Conservation (phyloP, 148 eudicot species). For the Mesembryanthemum crystallinum region DNA sequence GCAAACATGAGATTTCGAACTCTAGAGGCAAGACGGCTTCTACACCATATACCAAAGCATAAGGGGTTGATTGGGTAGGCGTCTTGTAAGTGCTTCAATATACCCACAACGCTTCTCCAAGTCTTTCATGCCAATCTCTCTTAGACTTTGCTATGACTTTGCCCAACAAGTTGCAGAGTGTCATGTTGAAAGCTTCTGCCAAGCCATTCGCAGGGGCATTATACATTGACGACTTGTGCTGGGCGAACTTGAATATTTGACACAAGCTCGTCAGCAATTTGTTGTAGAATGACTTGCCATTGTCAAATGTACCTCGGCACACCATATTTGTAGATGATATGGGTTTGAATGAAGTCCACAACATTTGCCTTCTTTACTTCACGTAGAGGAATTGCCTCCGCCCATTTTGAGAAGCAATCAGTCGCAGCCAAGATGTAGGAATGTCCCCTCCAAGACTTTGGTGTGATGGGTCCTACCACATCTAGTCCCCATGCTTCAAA, state of each 20-base stretch:
- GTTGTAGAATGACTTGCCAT: background rate
- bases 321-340: slow-evolving; percentile 6
- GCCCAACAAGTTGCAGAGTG: background rate
- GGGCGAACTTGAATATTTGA: background rate
- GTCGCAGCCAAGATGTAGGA: background rate
- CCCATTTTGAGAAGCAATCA: background rate
- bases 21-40: too few relatives aligned
- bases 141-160: background rate
- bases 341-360: background rate
- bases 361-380: background rate
- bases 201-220: background rate
- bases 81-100: background rate
- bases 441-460: background rate
- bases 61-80: background rate
- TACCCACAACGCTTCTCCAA: background rate
- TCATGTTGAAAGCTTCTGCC: background rate
- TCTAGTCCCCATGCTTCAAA: too few relatives aligned
- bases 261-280: background rate
- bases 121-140: background rate
- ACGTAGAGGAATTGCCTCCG: background rate
- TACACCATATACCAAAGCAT: background rate
- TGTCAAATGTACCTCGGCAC: background rate
- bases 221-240: background rate
- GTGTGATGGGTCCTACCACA: too few relatives aligned
- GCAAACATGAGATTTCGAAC: background rate